A percentile compares a stretch with the other conserved stretches of the same genome.
Conservation (phyloP, 2,329 filamentous ascomycete genomes). For the Zymoseptoria tritici region DNA sequence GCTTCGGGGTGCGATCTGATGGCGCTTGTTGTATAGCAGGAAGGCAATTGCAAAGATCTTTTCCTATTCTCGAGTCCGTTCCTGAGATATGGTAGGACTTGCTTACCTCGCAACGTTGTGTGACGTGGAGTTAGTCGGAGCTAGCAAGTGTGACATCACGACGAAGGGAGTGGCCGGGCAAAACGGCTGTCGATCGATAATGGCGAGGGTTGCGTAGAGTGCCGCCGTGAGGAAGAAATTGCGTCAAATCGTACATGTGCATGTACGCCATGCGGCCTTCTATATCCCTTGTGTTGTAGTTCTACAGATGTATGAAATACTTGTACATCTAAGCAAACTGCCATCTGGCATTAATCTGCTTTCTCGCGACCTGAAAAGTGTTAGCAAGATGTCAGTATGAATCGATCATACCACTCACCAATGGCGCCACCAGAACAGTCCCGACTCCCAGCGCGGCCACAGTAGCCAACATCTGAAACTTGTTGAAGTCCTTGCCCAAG, state of each 20-base stretch:
- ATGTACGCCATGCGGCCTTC: not conserved
- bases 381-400: slow-evolving; percentile 17
- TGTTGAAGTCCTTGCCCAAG: slow-evolving; percentile 88
- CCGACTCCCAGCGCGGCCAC: slow-evolving; percentile 72
- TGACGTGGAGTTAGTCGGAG: not conserved
- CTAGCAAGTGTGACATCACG: not conserved
- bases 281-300: not conserved
- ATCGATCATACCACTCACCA: slow-evolving; percentile 57
- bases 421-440: slow-evolving; percentile 70
- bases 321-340: slow-evolving; percentile 29
- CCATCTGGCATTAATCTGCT: slow-evolving; percentile 63
- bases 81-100: not conserved
- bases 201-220: too few species aligned
- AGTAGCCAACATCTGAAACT: slow-evolving; percentile 73
- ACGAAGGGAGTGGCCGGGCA: not conserved
- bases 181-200: not conserved
- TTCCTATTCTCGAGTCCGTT: not conserved
- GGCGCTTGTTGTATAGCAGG: not conserved
- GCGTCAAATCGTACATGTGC: not conserved
- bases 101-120: not conserved
- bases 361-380: slow-evolving; percentile 43
- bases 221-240: too few species aligned
- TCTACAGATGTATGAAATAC: not conserved
- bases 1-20: too few species aligned
- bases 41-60: not conserved